Evolutionary conservation across 768 basidiomycete species (phyloP).

Genomic region (Macrocybe gigantea): DNA sequence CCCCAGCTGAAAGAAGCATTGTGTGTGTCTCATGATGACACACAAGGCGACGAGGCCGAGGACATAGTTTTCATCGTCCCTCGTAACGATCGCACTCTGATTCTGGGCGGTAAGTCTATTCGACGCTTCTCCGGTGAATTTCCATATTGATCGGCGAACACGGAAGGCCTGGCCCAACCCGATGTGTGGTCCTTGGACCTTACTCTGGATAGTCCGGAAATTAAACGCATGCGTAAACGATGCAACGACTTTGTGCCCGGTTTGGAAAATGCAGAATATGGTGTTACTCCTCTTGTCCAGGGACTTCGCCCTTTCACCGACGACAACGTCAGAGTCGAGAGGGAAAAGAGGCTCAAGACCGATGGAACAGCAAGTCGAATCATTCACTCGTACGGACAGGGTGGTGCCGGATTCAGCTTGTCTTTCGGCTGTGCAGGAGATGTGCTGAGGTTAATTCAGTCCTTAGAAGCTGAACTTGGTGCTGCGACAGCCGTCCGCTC

Average conservation of each 20-base stretch:
- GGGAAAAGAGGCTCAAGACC: conserved; percentile 18
- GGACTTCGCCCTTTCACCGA: conserved; percentile 22
- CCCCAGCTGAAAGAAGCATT: conserved; percentile 26
- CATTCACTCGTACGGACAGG: conserved; percentile 18
- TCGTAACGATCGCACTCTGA: conserved; percentile 27
- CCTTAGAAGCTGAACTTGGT: not conserved
- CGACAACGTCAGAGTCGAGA: conserved; percentile 21
- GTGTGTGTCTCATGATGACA: conserved; percentile 25
- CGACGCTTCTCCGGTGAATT: too few relatives aligned
- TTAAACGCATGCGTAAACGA: conserved; percentile 22
- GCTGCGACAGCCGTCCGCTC: not conserved
- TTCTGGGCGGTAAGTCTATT: conserved; percentile 20
- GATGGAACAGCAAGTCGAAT: conserved; percentile 4
- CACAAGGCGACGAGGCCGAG: conserved; percentile 19
- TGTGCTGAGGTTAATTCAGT: not conserved
- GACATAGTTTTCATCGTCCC: conserved; percentile 30
- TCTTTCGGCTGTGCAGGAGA: conserved; percentile 3
- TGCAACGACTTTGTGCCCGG: conserved; percentile 21
- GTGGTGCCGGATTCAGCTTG: conserved; percentile 10
- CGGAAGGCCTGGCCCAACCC: conserved; percentile 18
- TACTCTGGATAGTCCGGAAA: conserved; percentile 19
- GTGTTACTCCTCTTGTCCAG: conserved; percentile 19
- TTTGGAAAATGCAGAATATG: conserved; percentile 18
- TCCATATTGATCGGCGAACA: too few relatives aligned
- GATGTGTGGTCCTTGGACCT: conserved; percentile 17